A percentile compares a stretch with the other conserved stretches of the same genome.
These are phyloP conservation scores for Metschnikowia bowlesiae DNA, from an alignment of 805 yeast genomes.

Conservation along the genomic window DNA sequence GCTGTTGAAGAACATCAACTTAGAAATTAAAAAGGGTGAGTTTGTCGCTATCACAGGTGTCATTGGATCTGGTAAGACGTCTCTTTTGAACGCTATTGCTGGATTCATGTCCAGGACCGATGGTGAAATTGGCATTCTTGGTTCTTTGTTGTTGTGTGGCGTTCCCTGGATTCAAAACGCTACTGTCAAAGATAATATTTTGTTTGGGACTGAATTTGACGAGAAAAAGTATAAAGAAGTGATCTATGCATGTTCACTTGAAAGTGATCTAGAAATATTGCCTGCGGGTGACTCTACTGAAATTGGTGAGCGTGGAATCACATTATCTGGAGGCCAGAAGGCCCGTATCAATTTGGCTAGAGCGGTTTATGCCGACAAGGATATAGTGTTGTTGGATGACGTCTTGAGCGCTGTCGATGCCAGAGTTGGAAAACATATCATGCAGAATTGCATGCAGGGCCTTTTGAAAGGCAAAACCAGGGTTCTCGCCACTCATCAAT, in stretches of 20 bases:
- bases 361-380: constrained; percentile 67
- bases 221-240: constrained; percentile 49
- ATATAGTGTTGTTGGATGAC: constrained; percentile 70
- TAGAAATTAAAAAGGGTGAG: constrained; percentile 58
- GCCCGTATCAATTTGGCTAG: constrained; percentile 78
- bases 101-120: constrained; percentile 59
- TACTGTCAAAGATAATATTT: constrained; percentile 68
- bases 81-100: constrained; percentile 63
- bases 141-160: constrained; percentile 52
- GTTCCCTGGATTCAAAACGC: constrained; percentile 84
- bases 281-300: constrained; percentile 76
- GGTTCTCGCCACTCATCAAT: constrained; percentile 79
- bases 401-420: constrained; percentile 85
- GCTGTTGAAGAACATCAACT: constrained; percentile 48
- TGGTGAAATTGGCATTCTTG: constrained; percentile 53
- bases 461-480: constrained; percentile 57
- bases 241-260: constrained; percentile 61
- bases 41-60: constrained; percentile 73
- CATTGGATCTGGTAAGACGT: constrained; percentile 80
- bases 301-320: constrained; percentile 83
- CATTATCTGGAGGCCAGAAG: constrained; percentile 87
- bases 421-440: constrained; percentile 76
- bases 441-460: constrained; percentile 64
- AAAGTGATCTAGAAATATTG: constrained; percentile 58
- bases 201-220: constrained; percentile 59